phyloP scores from a whole-genome alignment of 129 eudicot genomes.

The Rutidosis leptorrhynchoides region DNA sequence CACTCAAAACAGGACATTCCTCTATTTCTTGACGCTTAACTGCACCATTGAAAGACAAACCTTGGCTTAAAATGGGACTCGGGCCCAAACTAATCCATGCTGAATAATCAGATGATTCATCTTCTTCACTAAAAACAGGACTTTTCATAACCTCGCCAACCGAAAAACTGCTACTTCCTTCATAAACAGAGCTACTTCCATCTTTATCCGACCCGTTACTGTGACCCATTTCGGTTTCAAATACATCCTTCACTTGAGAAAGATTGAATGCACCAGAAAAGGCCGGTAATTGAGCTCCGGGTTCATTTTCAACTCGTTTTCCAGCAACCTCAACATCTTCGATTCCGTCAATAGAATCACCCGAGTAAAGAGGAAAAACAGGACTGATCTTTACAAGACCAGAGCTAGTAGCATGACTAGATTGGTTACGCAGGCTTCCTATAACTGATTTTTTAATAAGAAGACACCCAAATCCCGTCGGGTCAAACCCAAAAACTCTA shows the following conservation, averaged over 20 bases:
- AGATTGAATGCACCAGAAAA: conserved; percentile 50
- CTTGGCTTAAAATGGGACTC: conserved; percentile 36
- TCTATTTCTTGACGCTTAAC: conserved; percentile 19
- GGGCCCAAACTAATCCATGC: conserved; percentile 53
- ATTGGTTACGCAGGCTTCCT: conserved; percentile 47
- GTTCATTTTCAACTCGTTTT: conserved; percentile 24
- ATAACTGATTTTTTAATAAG: conserved; percentile 60
- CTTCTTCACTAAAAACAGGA: conserved; percentile 60
- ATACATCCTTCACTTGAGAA: conserved; percentile 50
- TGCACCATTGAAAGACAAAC: conserved; percentile 33
- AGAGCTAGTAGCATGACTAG: conserved; percentile 45
- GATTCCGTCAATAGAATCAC: conserved; percentile 46
- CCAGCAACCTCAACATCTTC: conserved; percentile 31
- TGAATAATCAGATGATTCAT: conserved; percentile 48
- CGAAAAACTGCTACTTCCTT: conserved; percentile 42
- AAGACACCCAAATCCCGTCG: conserved; percentile 67
- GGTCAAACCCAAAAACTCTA: conserved; percentile 60
- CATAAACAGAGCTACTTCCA: conserved; percentile 44
- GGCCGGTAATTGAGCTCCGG: conserved; percentile 43
- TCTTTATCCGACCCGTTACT: conserved; percentile 46
- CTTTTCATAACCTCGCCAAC: conserved; percentile 55
- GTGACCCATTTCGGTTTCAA: conserved; percentile 43
- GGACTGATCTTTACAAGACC: conserved; percentile 64
- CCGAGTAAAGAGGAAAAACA: conserved; percentile 42
- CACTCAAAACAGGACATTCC: conserved; percentile 28